These are phyloP conservation scores for Suillus subaureus DNA, from an alignment of 768 basidiomycete genomes.

Conservation along the genomic window DNA sequence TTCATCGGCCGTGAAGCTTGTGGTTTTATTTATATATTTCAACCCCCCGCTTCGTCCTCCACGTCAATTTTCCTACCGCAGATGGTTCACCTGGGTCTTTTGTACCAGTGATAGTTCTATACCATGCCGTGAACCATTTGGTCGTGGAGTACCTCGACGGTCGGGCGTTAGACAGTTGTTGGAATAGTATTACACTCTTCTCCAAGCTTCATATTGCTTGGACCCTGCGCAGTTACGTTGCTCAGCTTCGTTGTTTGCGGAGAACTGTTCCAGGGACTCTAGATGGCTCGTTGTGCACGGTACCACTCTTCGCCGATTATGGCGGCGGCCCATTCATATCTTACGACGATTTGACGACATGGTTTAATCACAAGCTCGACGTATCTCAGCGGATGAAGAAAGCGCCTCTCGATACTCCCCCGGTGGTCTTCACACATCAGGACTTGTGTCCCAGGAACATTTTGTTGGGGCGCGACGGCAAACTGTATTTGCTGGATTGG, in stretches of 20 bases:
- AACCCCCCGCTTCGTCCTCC: background rate
- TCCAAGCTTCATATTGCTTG: conserved; percentile 30
- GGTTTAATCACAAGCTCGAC: conserved; percentile 1
- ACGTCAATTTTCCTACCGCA: background rate
- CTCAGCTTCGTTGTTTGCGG: conserved; percentile 23
- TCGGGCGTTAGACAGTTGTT: conserved; percentile 24
- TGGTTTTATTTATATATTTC: background rate
- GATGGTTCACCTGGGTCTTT: background rate
- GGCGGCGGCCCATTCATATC: background rate
- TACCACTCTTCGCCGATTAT: background rate
- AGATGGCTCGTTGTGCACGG: background rate
- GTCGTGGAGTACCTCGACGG: conserved; percentile 32
- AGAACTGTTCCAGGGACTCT: background rate
- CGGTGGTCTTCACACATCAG: conserved; percentile 26
- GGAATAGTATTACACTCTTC: conserved; percentile 26
- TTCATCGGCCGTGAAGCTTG: background rate
- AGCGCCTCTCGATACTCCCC: background rate
- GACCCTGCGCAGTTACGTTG: conserved; percentile 32
- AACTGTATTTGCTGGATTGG: conserved; percentile 24
- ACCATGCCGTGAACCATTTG: background rate
- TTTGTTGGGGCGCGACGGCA: conserved; percentile 18
- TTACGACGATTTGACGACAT: conserved; percentile 6
- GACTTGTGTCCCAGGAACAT: conserved; percentile 25
- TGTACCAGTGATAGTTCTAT: background rate
- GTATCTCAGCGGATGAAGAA: conserved; percentile 5